A percentile compares a stretch with the other conserved stretches of the same genome.
phyloP scores from a whole-genome alignment of 129 eudicot species.

The Heracleum sosnowskyi region DNA sequence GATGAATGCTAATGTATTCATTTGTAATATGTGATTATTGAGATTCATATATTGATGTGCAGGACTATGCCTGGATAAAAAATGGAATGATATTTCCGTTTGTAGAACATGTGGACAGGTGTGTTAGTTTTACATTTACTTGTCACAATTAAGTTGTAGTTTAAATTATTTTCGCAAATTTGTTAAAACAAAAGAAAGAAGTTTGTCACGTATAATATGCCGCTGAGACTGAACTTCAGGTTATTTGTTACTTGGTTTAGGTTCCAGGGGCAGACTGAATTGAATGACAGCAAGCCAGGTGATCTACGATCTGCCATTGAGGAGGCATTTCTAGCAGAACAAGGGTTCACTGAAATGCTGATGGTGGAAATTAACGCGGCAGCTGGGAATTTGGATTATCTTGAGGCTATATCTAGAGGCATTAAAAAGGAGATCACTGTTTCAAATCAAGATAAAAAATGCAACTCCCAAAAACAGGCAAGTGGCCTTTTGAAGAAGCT shows the following conservation, averaged over 20 bases:
- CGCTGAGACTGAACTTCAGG: not conserved
- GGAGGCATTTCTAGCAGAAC: conserved; percentile 92
- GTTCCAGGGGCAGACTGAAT: conserved; percentile 86
- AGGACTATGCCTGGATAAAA: conserved; percentile 91
- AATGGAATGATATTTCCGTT: conserved; percentile 71
- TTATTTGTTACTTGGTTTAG: conserved; percentile 31
- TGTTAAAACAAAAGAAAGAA: too few species aligned
- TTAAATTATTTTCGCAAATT: not conserved
- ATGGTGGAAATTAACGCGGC: conserved; percentile 91
- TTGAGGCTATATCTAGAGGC: conserved; percentile 55
- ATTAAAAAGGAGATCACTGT: conserved; percentile 33
- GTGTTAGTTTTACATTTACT: conserved; percentile 13
- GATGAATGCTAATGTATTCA: not conserved
- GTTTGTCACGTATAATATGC: conserved; percentile 9
- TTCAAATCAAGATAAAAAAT: conserved; percentile 44
- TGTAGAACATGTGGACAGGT: conserved; percentile 82
- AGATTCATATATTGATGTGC: conserved; percentile 22
- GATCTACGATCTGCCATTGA: conserved; percentile 87
- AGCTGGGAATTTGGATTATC: conserved; percentile 67
- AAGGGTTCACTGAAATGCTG: conserved; percentile 78
- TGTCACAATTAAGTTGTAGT: not conserved
- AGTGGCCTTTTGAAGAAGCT: conserved; percentile 7
- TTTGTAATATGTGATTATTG: conserved; percentile 7
- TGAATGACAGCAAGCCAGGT: conserved; percentile 60
- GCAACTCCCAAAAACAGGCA: conserved; percentile 48